These are phyloP conservation scores for Rhodotorula sp. DNA, from an alignment of 1,284 basidiomycete species.

Conservation along the genomic window DNA sequence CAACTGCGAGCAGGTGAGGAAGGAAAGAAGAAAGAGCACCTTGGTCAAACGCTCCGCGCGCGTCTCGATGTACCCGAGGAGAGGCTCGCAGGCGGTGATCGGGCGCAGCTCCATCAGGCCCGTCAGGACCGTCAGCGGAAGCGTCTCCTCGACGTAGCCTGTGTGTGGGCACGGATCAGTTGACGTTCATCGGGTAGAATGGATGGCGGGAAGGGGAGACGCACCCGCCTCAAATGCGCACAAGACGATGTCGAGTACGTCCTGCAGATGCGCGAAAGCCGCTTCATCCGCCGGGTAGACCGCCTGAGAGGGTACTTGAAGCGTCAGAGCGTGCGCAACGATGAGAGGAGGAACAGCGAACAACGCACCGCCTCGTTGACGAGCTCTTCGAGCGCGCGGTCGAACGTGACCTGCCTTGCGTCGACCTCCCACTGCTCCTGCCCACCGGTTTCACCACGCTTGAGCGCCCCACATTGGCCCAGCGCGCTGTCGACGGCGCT, in stretches of 20 bases:
- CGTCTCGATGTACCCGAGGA: conserved; percentile 79
- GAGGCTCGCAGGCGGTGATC: conserved; percentile 73
- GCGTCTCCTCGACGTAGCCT: conserved; percentile 54
- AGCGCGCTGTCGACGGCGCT: neutral
- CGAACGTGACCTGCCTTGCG: conserved; percentile 14
- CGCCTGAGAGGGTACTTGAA: conserved; percentile 1
- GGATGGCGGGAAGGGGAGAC: conserved; percentile 55
- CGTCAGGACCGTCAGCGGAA: conserved; percentile 67
- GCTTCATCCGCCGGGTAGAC: conserved; percentile 1
- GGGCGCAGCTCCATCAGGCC: conserved; percentile 79
- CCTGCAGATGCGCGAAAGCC: conserved; percentile 19
- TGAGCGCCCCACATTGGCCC: neutral
- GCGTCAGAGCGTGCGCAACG: neutral
- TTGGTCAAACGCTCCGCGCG: conserved; percentile 66
- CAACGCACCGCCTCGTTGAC: conserved; percentile 27
- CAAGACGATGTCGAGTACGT: conserved; percentile 67
- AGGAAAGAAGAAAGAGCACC: conserved; percentile 31
- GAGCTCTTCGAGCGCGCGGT: conserved; percentile 32
- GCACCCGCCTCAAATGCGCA: conserved; percentile 71
- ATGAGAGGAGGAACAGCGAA: too few species aligned
- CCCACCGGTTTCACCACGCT: neutral
- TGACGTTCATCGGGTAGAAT: too few species aligned
- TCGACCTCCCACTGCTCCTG: conserved; percentile 18
- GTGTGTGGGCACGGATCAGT: neutral
- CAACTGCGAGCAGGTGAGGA: neutral